Percentiles rank a stretch among this genome's conserved stretches.
Conservation (phyloP, 2,329 filamentous ascomycete species). For the Xylaria arbuscula region DNA sequence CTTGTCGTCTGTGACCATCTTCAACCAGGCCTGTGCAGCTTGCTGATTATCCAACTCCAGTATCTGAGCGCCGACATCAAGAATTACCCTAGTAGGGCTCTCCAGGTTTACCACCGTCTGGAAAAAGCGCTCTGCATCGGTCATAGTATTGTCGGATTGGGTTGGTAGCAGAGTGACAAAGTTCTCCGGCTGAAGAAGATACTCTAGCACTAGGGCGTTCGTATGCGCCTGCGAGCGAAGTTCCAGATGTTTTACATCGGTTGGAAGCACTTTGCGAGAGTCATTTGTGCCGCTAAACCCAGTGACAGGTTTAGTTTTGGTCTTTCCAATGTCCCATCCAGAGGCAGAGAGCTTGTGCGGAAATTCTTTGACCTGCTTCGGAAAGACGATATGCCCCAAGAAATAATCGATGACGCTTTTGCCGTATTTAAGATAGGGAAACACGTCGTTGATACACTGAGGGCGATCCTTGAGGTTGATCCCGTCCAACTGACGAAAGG, state of each 20-base stretch:
- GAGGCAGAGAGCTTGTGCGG: conserved; percentile 71
- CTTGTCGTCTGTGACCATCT: conserved; percentile 54
- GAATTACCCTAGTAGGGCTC: conserved; percentile 62
- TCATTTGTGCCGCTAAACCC: conserved; percentile 82
- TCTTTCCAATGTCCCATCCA: conserved; percentile 71
- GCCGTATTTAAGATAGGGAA: conserved; percentile 62
- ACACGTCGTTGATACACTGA: conserved; percentile 55
- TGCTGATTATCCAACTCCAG: conserved; percentile 68
- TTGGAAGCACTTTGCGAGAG: conserved; percentile 67
- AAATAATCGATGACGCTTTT: conserved; percentile 73
- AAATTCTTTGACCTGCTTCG: conserved; percentile 71
- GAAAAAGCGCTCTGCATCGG: conserved; percentile 49
- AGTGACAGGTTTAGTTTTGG: conserved; percentile 62
- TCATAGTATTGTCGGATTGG: conserved; percentile 55
- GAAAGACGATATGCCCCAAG: conserved; percentile 67
- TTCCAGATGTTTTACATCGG: conserved; percentile 70
- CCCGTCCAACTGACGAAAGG: conserved; percentile 57
- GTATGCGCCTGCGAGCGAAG: conserved; percentile 66
- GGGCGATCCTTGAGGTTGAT: conserved; percentile 69
- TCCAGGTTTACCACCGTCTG: conserved; percentile 61
- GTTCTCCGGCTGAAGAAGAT: conserved; percentile 64
- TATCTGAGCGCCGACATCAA: conserved; percentile 74
- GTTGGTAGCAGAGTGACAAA: conserved; percentile 42
- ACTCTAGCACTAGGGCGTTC: conserved; percentile 71
- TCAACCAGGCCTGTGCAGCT: conserved; percentile 63